A percentile compares a stretch with the other conserved stretches of the same genome.
These are phyloP conservation scores for Scenedesmus sp. DNA, from an alignment of 163 green algal genomes.

Conservation along the genomic window DNA sequence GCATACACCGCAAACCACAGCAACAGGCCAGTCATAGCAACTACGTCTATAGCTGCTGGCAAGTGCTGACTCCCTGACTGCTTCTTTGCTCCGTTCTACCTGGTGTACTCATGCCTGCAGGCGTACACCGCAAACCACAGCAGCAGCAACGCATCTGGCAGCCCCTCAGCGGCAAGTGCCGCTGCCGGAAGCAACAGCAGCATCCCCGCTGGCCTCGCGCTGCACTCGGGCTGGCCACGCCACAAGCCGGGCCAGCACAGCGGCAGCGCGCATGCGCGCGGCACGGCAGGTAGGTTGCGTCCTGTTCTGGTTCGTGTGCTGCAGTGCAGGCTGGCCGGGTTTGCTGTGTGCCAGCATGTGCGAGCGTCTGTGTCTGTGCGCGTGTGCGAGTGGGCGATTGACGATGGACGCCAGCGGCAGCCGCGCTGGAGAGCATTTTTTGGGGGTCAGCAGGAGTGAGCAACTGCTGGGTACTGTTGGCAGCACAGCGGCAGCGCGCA, in stretches of 20 bases:
- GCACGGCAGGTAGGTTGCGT: not conserved
- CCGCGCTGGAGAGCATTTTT: too few species aligned
- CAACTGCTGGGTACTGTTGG: too few species aligned
- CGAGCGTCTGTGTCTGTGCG: not conserved
- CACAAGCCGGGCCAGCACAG: not conserved
- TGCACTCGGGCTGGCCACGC: not conserved
- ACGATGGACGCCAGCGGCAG: too few species aligned
- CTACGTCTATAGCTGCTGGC: too few species aligned
- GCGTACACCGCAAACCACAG: slow-evolving; percentile 18
- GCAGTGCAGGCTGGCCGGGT: too few species aligned
- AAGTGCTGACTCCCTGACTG: not conserved
- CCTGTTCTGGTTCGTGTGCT: not conserved
- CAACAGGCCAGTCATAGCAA: not conserved
- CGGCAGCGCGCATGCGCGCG: not conserved
- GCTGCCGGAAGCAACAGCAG: slow-evolving; percentile 32
- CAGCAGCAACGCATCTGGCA: slow-evolving; percentile 6
- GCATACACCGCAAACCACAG: too few species aligned
- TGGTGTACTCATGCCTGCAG: not conserved
- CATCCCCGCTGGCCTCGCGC: not conserved
- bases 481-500: not conserved
- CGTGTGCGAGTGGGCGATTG: not conserved
- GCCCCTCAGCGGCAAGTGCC: not conserved
- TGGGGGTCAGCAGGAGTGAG: too few species aligned
- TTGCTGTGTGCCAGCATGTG: not conserved
- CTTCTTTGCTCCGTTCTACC: not conserved